Conservation (phyloP, 1,139 yeast genomes). For the Yamadazyma diddensiae region DNA sequence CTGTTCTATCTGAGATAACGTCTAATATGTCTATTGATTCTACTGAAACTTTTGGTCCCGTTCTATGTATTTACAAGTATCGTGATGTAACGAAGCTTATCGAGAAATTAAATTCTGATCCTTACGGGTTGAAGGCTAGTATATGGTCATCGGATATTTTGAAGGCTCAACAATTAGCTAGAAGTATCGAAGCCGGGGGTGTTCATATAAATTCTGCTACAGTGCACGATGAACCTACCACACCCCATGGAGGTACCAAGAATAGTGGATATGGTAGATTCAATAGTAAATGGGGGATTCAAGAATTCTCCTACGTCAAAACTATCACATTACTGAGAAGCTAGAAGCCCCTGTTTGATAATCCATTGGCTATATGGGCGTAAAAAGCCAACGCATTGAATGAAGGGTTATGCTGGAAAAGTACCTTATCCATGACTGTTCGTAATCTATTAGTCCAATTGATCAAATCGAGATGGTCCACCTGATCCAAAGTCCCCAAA, state of each 20-base stretch:
- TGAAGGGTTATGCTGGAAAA: slow-evolving; percentile 35
- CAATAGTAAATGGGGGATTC: slow-evolving; percentile 50
- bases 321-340: slow-evolving; percentile 16
- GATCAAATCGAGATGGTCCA: slow-evolving; percentile 82
- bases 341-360: slow-evolving; percentile 63
- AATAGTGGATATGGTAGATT: slow-evolving; percentile 51
- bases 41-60: slow-evolving; percentile 50
- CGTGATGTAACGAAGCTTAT: slow-evolving; percentile 29
- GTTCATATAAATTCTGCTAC: slow-evolving; percentile 52
- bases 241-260: slow-evolving; percentile 59
- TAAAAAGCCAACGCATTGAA: slow-evolving; percentile 77
- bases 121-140: slow-evolving; percentile 52
- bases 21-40: slow-evolving; percentile 28
- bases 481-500: slow-evolving; percentile 71
- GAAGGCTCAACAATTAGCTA: slow-evolving; percentile 37
- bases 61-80: slow-evolving; percentile 35
- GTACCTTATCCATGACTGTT: slow-evolving; percentile 28
- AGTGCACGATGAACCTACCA: slow-evolving; percentile 45
- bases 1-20: slow-evolving; percentile 34
- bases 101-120: slow-evolving; percentile 24
- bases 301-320: slow-evolving; percentile 40
- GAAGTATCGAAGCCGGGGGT: slow-evolving; percentile 41
- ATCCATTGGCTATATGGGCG: slow-evolving; percentile 65
- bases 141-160: slow-evolving; percentile 50
- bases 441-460: slow-evolving; percentile 72